Base-by-base conservation (phyloP, 257 asterid species). In the Ocimum tenuiflorum region DNA sequence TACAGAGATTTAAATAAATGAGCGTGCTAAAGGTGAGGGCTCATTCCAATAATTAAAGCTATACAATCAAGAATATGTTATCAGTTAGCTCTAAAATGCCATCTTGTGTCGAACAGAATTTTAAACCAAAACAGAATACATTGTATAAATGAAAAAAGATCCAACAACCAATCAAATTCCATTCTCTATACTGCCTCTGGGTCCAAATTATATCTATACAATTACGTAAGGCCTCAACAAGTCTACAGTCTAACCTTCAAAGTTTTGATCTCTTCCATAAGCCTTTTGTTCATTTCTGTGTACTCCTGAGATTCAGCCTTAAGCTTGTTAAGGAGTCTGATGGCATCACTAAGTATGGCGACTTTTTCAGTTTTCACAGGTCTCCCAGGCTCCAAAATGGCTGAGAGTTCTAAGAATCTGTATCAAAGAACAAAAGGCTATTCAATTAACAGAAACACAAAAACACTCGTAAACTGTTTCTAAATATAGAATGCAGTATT, bases 331-430 rank as follows among this genome's bases (percentile, higher is more conserved):
- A 89, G 23, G 42, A 54, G 68, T 68, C 94, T 75, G 60, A 87
- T 83, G 54, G 96, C 86, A 75, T 89, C 95, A 33, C 86, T 71
- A 33, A 89, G 91, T 59, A 89, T 81, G 45, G 84, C 88, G 60
- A 83, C 68, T 72, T 87, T 89, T 78, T 89, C 96, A 12, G 89
- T 83, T 85, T 71, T 87, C 39, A 74, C 80, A 50, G 95, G 86
- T 72, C 82, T 79, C 61, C 84, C 94, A 15, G 94, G 96, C 62
- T 85, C 94, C 81, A 89, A 77, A 64, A 68, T 43, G 59, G 84
- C 79, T 46, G 83, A 83, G 54, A 89, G 63, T 53, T 87, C 95
- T 6, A 88, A 70, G 73, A 89, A 89, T 81, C 96, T 89, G 69
- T 74, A 47, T 43, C 67, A 43, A 29, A 45, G 35, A n/a, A 75